These are phyloP conservation scores for Plenodomus tracheiphilus DNA, from an alignment of 2,329 filamentous ascomycete genomes.

Conservation along the genomic window DNA sequence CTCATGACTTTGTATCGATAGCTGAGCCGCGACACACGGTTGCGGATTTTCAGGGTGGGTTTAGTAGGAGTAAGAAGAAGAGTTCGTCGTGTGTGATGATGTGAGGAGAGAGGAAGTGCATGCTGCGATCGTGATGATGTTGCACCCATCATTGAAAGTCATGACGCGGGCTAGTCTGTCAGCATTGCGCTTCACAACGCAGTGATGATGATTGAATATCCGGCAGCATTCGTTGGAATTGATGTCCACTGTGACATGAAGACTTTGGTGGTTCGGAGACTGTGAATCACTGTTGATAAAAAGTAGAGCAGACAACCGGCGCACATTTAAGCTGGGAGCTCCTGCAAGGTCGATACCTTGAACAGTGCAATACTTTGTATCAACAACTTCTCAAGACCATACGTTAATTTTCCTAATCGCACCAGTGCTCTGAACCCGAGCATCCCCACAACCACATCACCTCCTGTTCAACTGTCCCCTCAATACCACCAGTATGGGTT, in stretches of 20 bases:
- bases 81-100: neutral
- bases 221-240: neutral
- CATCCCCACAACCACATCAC: neutral
- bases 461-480: too few species aligned
- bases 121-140: too few species aligned
- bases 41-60: neutral
- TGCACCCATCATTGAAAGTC: neutral
- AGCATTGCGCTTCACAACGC: neutral
- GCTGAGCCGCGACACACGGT: neutral
- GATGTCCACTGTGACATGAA: neutral
- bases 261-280: neutral
- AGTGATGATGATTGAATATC: neutral
- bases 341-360: neutral
- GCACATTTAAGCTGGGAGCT: neutral
- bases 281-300: neutral
- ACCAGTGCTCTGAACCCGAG: neutral
- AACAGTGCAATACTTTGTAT: neutral
- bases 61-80: neutral
- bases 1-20: neutral
- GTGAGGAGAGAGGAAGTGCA: too few species aligned
- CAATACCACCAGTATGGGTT: neutral
- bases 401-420: too few species aligned
- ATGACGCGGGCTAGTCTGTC: neutral
- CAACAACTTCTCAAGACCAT: neutral
- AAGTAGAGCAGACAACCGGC: neutral